Evolutionary conservation across 257 asterid species (phyloP), one percentile per base, ranked within the genome.

Genomic region (Jacaranda copaia): DNA sequence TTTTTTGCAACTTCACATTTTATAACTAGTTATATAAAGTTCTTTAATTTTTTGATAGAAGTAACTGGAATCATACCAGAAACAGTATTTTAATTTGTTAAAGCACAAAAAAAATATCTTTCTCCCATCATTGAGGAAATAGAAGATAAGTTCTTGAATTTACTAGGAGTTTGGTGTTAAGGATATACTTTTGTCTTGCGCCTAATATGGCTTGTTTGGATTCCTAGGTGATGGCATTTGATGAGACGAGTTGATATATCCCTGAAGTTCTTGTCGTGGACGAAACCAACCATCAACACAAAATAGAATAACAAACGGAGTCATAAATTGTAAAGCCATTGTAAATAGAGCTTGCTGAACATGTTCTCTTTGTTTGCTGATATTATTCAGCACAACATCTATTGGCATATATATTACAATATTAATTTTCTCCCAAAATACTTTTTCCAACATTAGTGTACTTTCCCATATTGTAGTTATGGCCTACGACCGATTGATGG

Each of bases 171-270:
- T 25, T 25, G 32, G 32, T 25, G 32, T 25, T 56, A 57, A 62
- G 14, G 70, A 59, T 73, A 36, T 49, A 68, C 18, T 25, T 65
- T 72, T 43, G 49, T 40, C 5, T 46, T 35, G 35, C n/a, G 68
- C 55, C 56, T 81, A 15, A 61, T 61, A 8, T 64, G 79, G 48
- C 55, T 80, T 49, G 61, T 65, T 80, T 86, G 77, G 53, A 8
- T 61, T 66, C 70, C 40, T 76, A 95, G 99, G 97, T 86, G 83
- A 95, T 92, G 99, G 91, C 84, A 57, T 95, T 95, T 73, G 87
- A 89, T 49, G 99, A 94, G 87, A 83, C 97, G 62, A 66, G 87
- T 36, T 91, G 89, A 86, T 71, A 58, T 46, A 73, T 75, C 75
- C 78, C 11, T 13, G 32, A 73, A 35, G 75, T 69, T 78, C 57